Evolutionary conservation across 768 basidiomycete genomes (phyloP).

Genomic region (Tephrocybe rancida): DNA sequence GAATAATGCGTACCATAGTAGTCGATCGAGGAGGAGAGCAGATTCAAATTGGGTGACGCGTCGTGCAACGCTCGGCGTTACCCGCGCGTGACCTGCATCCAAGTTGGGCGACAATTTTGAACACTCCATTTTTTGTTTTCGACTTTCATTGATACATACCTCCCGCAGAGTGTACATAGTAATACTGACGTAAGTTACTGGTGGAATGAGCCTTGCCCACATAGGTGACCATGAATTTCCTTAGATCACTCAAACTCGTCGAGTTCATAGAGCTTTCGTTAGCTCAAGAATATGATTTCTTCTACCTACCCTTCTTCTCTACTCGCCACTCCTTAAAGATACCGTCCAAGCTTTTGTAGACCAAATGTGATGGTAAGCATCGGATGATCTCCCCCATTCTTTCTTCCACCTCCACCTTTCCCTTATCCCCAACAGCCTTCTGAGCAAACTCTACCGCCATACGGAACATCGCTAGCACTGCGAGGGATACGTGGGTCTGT

Average conservation of each 20-base stretch:
- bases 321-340: slow-evolving; percentile 93
- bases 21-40: slow-evolving; percentile 12
- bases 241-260: too few relatives aligned
- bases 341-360: slow-evolving; percentile 91
- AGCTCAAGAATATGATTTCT: background rate
- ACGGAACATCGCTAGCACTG: slow-evolving; percentile 89
- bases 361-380: slow-evolving; percentile 81
- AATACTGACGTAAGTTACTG: too few relatives aligned
- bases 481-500: slow-evolving; percentile 93
- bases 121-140: too few relatives aligned
- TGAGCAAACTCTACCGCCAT: slow-evolving; percentile 82
- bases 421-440: slow-evolving; percentile 67
- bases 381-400: slow-evolving; percentile 88
- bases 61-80: slow-evolving; percentile 20
- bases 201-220: too few relatives aligned
- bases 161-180: too few relatives aligned
- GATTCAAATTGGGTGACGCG: slow-evolving; percentile 25
- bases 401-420: slow-evolving; percentile 72
- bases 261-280: background rate
- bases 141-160: too few relatives aligned
- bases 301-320: slow-evolving; percentile 73
- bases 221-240: too few relatives aligned
- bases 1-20: slow-evolving; percentile 34
- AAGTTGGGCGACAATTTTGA: too few relatives aligned
- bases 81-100: slow-evolving; percentile 12